phyloP scores from a whole-genome alignment of 2,329 filamentous ascomycete species.

The Phialophora macrospora region DNA sequence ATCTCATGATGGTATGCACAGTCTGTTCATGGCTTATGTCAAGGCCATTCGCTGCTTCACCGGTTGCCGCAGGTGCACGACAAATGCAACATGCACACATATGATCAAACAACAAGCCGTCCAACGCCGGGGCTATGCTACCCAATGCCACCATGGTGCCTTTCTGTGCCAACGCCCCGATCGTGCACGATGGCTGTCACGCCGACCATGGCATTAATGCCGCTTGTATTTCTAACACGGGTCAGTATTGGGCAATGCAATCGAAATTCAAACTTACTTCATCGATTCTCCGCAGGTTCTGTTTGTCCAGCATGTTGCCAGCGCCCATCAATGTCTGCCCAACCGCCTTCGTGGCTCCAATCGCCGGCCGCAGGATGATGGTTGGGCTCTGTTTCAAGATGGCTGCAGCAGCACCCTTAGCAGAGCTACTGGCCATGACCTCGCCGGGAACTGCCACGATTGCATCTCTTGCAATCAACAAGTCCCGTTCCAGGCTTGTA shows the following conservation, averaged over 20 bases:
- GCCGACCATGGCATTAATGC: slow-evolving; percentile 22
- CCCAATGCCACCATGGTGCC: slow-evolving; percentile 1
- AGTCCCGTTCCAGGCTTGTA: slow-evolving; percentile 78
- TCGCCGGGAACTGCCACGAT: slow-evolving; percentile 94
- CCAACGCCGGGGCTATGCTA: not conserved
- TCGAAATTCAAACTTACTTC: slow-evolving; percentile 70
- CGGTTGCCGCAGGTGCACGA: not conserved
- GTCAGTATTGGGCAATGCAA: slow-evolving; percentile 19
- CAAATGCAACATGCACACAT: slow-evolving; percentile 1
- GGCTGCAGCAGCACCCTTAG: slow-evolving; percentile 77
- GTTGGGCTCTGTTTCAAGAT: slow-evolving; percentile 86
- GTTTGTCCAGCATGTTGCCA: slow-evolving; percentile 85
- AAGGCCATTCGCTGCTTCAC: not conserved
- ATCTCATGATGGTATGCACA: slow-evolving; percentile 6
- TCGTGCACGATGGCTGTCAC: not conserved
- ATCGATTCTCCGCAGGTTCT: slow-evolving; percentile 78
- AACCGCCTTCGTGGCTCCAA: slow-evolving; percentile 86
- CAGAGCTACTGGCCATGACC: slow-evolving; percentile 82
- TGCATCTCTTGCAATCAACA: slow-evolving; percentile 84
- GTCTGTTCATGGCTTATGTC: slow-evolving; percentile 8
- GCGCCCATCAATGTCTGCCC: slow-evolving; percentile 89
- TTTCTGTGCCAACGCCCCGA: not conserved
- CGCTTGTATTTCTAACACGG: slow-evolving; percentile 35
- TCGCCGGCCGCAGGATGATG: slow-evolving; percentile 85
- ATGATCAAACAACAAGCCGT: not conserved